These are phyloP conservation scores for Globisporangium rhizosaccharum DNA, from an alignment of 352 stramenopile species.

Conservation along the genomic window DNA sequence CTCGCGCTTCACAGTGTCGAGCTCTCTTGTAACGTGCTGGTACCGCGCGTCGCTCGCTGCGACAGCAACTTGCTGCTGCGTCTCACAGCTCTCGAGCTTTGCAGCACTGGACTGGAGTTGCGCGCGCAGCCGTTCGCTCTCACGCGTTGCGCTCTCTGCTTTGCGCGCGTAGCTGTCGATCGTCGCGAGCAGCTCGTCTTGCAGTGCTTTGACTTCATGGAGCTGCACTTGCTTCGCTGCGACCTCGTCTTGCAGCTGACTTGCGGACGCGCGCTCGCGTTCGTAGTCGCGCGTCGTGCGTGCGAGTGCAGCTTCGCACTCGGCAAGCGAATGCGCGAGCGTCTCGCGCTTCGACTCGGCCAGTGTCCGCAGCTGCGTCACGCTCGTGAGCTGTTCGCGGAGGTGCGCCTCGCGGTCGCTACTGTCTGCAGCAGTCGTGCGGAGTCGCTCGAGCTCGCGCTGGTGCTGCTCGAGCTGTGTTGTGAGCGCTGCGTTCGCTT, in stretches of 20 bases:
- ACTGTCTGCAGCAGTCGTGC: slow-evolving; percentile 13
- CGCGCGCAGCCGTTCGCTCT: slow-evolving; percentile 23
- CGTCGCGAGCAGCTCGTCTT: slow-evolving; percentile 60
- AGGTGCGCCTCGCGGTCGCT: slow-evolving; percentile 18
- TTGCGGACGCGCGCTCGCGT: slow-evolving; percentile 10
- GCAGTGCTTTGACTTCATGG: slow-evolving; percentile 55
- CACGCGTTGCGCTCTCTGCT: slow-evolving; percentile 20
- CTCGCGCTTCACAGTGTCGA: background rate
- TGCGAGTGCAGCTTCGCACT: slow-evolving; percentile 14
- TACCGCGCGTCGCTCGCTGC: slow-evolving; percentile 3
- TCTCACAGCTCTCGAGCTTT: slow-evolving; percentile 7
- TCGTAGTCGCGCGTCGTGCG: slow-evolving; percentile 16
- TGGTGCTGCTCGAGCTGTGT: slow-evolving; percentile 23
- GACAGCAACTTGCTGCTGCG: background rate
- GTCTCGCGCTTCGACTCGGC: slow-evolving; percentile 23
- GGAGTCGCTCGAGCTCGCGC: slow-evolving; percentile 24
- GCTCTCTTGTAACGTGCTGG: slow-evolving; percentile 10
- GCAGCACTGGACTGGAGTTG: slow-evolving; percentile 10
- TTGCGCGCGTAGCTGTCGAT: slow-evolving; percentile 41
- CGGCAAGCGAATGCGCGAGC: slow-evolving; percentile 9
- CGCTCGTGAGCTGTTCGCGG: slow-evolving; percentile 14
- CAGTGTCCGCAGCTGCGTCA: slow-evolving; percentile 21
- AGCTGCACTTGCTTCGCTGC: slow-evolving; percentile 28
- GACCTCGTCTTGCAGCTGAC: slow-evolving; percentile 15
- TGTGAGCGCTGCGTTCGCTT: slow-evolving; percentile 25